Conservation (phyloP, 306 rosid species). For the Herpetospermum pedunculosum region DNA sequence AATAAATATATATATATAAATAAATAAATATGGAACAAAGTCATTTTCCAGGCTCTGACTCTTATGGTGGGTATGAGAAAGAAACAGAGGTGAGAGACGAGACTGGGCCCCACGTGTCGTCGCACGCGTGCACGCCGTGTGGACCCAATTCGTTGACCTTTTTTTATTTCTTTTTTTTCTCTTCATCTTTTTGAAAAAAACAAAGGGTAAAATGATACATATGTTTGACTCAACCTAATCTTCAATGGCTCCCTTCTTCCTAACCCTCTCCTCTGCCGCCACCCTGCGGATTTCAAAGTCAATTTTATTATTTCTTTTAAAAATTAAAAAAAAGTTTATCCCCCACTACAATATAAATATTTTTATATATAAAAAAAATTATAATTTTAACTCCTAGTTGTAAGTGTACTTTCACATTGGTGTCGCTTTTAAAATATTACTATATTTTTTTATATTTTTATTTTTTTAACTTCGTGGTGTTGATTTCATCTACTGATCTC, state of each 20-base stretch:
- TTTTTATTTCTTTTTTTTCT: not conserved
- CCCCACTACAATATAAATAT: not conserved
- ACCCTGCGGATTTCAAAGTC: not conserved
- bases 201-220: not conserved
- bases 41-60: slow-evolving; percentile 89
- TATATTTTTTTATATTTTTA: too few species aligned
- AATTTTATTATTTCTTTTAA: not conserved
- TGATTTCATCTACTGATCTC: too few species aligned
- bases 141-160: slow-evolving; percentile 28
- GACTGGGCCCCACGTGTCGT: slow-evolving; percentile 37
- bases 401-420: too few species aligned
- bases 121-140: slow-evolving; percentile 94
- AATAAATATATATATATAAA: not conserved
- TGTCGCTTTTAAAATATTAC: too few species aligned
- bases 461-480: too few species aligned
- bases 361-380: too few species aligned
- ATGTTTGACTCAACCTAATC: not conserved
- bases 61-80: slow-evolving; percentile 18
- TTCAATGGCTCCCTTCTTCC: not conserved
- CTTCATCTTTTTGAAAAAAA: not conserved
- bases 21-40: not conserved
- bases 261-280: not conserved
- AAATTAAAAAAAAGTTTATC: too few species aligned
- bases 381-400: too few species aligned
- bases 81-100: too few species aligned